phyloP scores from a whole-genome alignment of 257 asterid species.

The Paulownia fortunei region DNA sequence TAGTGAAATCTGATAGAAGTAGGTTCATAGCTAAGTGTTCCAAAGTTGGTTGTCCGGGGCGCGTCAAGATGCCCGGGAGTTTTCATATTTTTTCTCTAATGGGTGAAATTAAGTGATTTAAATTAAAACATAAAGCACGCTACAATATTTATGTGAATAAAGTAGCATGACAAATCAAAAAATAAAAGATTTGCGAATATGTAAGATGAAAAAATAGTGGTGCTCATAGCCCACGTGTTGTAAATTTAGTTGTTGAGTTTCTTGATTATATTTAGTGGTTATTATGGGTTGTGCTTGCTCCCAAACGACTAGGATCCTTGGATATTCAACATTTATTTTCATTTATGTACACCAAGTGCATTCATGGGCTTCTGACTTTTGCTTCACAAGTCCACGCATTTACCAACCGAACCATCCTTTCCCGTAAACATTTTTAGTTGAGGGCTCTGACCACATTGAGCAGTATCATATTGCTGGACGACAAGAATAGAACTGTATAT shows the following conservation, averaged over 20 bases:
- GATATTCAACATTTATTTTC: neutral
- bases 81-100: conserved; percentile 80
- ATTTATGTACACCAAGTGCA: neutral
- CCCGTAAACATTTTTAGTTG: neutral
- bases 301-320: neutral
- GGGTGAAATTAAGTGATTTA: too few species aligned
- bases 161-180: too few species aligned
- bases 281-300: neutral
- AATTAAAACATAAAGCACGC: too few species aligned
- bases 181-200: too few species aligned
- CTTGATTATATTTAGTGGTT: neutral
- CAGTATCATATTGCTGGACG: conserved; percentile 2
- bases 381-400: neutral
- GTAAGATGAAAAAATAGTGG: too few species aligned
- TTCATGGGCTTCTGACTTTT: neutral
- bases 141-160: too few species aligned
- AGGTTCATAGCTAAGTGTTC: conserved; percentile 96
- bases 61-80: conserved; percentile 88
- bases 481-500: conserved; percentile 22
- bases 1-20: conserved; percentile 92
- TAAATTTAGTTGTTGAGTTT: too few species aligned
- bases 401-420: neutral
- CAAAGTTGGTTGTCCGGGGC: conserved; percentile 95
- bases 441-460: neutral
- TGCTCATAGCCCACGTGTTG: too few species aligned